Base-by-base conservation (phyloP, 768 basidiomycete genomes). In the Pleurotus giganteus region DNA sequence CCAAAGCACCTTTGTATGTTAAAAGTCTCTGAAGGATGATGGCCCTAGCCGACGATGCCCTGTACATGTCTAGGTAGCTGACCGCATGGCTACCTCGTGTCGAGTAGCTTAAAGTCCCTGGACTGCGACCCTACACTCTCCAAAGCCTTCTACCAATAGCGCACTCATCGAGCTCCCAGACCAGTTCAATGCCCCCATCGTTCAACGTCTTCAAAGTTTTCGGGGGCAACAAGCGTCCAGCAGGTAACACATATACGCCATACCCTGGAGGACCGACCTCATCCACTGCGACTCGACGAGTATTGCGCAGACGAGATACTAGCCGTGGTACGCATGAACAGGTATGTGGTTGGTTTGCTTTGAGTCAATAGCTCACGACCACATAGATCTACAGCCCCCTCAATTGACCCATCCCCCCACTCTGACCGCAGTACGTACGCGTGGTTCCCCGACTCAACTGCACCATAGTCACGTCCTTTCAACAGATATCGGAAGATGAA, bases 161-260 rank as follows among this genome's bases (percentile, higher is more conserved):
- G 21, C 17, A 45, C 26, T 15, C 19, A 15, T 19, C 47, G 27
- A 21, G 2, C 19, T 15, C 23, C 24, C 23, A 19, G 13, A 37
- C n/a, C 13, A 27, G 26, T 15, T 55, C 12, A 39, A 66, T 64
- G 65, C 64, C 53, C 60, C 59, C 59, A 6, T 32, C 39, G 56
- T 52, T 54, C 53, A 65, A 55, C 57, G 57, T 61, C 57, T 69
- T 58, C 65, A 66, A 57, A 46, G 61, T 59, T 47, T 67, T 46
- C 50, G 56, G 54, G 60, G 57, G 42, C 51, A 62, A 39, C 41
- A 65, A 57, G 47, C 63, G 13, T 39, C 65, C 62, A 5, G 58
- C 23, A 8, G 28, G 4, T 19, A 8, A 39, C 49, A 37, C 17
- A n/a, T 53, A 53, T 27, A 9, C 26, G 19, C 45, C 28, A n/a